phyloP scores from a whole-genome alignment of 306 rosid genomes.

The Prunus fruticosa region DNA sequence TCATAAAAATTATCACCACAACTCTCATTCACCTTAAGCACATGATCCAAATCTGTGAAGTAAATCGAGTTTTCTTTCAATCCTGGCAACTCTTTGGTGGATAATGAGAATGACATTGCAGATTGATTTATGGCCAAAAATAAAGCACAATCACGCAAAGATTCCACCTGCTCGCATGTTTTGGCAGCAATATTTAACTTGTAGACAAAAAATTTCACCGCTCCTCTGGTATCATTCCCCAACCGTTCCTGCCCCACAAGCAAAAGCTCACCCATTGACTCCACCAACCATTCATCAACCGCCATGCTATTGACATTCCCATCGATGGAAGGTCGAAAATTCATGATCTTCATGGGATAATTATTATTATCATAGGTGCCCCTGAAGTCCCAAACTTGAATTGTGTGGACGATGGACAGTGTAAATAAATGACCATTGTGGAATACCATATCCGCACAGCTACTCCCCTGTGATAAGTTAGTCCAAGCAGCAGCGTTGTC shows the following conservation, averaged over 20 bases:
- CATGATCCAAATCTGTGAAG: neutral
- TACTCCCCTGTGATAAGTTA: neutral
- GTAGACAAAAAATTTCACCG: neutral
- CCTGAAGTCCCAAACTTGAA: slow-evolving; percentile 3
- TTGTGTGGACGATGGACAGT: neutral
- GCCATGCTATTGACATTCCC: neutral
- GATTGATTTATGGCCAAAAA: neutral
- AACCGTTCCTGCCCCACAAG: neutral
- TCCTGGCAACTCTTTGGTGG: neutral
- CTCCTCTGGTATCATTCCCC: neutral
- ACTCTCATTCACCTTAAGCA: too few relatives aligned
- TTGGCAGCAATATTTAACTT: neutral
- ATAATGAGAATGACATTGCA: neutral
- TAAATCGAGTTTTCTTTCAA: slow-evolving; percentile 1
- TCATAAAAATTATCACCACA: too few relatives aligned
- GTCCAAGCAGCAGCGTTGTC: neutral
- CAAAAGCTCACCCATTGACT: neutral
- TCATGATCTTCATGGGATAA: neutral
- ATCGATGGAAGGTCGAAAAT: neutral
- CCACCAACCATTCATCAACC: neutral
- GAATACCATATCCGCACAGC: neutral
- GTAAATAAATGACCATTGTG: neutral
- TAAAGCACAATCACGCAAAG: neutral
- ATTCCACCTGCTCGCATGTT: neutral
- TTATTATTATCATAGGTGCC: too few relatives aligned